Evolutionary conservation across 2,329 filamentous ascomycete species (phyloP), one percentile per base, ranked within the genome.

Genomic region (Fusarium sp.): DNA sequence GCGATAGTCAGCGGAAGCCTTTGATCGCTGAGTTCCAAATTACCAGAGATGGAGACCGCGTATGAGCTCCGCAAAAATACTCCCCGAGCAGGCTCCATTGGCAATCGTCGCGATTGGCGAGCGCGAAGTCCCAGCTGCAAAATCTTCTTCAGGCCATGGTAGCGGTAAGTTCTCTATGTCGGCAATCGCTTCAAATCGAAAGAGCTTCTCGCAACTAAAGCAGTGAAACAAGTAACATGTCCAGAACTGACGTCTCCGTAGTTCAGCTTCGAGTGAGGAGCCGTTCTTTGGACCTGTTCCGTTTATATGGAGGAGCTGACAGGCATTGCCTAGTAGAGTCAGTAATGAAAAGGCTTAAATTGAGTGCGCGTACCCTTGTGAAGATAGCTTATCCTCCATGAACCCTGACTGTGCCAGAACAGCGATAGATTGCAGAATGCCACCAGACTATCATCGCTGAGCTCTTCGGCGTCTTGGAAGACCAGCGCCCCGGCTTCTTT

Each of bases 381-480:
- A 1, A 76, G 52, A 25, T 76, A 66, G 4, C 73, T 74, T 19
- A 69, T 69, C 4, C 63, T 60, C 73, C 73, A 76, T 7, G 71
- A 74, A 0, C 73, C 73, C 7, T 76, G 69, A 5, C 73, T 76
- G 14, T 76, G 65, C 73, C 73, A 76, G 7, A 76, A 76, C 0
- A 76, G 31, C 7, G 73, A 56, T 19, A 76, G 46, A 7, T 73
- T 76, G 27, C 48, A 73, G 6, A 71, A 74, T 0, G 73, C 73
- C 3, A 71, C 66, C 1, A 76, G n/a, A 7, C 71, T 76, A 27
- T 76, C 66, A 3, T 76, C 61, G 0, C 31, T 12, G 0, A 76
- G 69, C 0, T 73, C 61, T 33, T 76, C 71, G 0, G 38, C 69
- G 0, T 76, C 63, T 21, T 73, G 69, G 0, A 76, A 69, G 2